A percentile compares a stretch with the other conserved stretches of the same genome.
Evolutionary conservation across 176 grass and related monocot genomes (phyloP).

Genomic region (Carex myosuroides): DNA sequence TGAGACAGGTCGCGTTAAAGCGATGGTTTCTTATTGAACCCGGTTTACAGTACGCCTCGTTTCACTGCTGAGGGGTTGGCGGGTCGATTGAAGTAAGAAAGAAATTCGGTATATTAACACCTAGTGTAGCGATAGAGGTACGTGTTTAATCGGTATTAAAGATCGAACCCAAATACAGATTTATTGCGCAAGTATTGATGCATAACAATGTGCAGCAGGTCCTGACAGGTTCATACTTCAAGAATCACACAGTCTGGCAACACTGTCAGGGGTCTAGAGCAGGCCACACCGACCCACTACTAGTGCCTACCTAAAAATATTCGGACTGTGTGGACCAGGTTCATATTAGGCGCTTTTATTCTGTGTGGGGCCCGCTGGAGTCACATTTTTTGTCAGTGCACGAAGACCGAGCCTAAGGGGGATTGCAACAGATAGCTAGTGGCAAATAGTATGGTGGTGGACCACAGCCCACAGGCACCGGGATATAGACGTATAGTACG

Average conservation of each 20-base stretch:
- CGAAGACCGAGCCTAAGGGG: constrained; percentile 1
- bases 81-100: background rate
- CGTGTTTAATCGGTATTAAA: background rate
- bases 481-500: background rate
- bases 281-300: background rate
- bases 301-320: background rate
- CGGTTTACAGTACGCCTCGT: background rate
- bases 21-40: background rate
- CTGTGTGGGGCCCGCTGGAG: background rate
- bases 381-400: background rate
- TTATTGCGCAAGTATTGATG: background rate
- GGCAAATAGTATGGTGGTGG: background rate
- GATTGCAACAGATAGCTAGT: background rate
- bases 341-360: background rate
- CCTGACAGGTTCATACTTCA: background rate
- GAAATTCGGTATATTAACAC: background rate
- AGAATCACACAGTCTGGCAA: too few species aligned
- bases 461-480: constrained; percentile 12
- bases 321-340: background rate
- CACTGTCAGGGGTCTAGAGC: background rate
- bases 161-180: background rate
- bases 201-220: background rate
- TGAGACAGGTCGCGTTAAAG: background rate
- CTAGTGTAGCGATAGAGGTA: background rate
- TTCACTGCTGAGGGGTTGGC: too few species aligned